Evolutionary conservation across 768 basidiomycete genomes (phyloP), one percentile per base, ranked within the genome.

Genomic region (Stropharia rugosoannulata): DNA sequence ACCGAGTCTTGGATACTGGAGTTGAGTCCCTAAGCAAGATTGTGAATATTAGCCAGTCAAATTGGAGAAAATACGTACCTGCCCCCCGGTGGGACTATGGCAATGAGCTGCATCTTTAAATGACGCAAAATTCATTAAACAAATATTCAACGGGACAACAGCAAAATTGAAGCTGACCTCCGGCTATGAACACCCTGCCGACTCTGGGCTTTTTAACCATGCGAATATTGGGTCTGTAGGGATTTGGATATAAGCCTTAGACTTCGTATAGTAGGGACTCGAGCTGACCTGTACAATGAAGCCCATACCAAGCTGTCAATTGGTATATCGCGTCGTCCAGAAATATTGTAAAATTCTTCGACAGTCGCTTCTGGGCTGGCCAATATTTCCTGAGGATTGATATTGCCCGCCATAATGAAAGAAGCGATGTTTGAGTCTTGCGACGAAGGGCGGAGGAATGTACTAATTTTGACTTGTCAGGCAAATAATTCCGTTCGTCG

Each of bases 11-110:
- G 29, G 8, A 44, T 22, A 52, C 43, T 36, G 57, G 54, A 41
- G 37, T 56, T 56, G 27, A 56, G 16, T 12, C 54, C 68, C 51
- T 52, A 19, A 9, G 10, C 7, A 35, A 42, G 10, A 35, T 19
- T 42, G n/a, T 29, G 13, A 38, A 19, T 38, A 40, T 50, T 1
- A 32, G 29, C 29, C 9, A 10, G 12, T 38, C 16, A 29, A 22
- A 16, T 2, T 11, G 19, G 9, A 2, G 32, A 7, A 16, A 32
- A 4, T 5, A 44, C 41, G 36, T 16, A 52, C 51, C 58, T 72
- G 72, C 1, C 65, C 69, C 15, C 71, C 73, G 3, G 67, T 65
- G 5, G 68, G 70, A 44, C 68, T 70, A 40, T 73, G 72, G 27
- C 70, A 64, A 53, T 74, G 72, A 6, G 62, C 70, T n/a, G 72